Percentiles rank a stretch among this genome's conserved stretches.
phyloP scores from a whole-genome alignment of 768 basidiomycete genomes.

The Exidia glandulosa region DNA sequence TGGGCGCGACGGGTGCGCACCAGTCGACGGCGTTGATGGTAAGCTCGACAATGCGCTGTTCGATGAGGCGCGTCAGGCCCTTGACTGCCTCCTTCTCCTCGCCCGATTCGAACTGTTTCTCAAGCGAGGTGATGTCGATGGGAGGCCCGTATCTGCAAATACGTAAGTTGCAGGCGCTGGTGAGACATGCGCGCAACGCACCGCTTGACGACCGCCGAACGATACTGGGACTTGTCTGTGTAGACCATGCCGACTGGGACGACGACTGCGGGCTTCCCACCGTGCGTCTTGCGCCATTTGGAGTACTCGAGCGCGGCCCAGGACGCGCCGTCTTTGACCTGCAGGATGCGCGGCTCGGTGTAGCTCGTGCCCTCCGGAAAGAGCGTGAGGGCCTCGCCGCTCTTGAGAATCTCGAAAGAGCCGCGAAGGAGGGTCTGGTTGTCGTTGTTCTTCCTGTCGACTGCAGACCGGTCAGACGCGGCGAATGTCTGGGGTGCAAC shows the following conservation, averaged over 20 bases:
- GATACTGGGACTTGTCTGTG: constrained; percentile 91
- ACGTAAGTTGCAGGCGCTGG: background rate
- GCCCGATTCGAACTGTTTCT: constrained; percentile 63
- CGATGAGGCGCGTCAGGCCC: constrained; percentile 65
- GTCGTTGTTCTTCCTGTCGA: constrained; percentile 21
- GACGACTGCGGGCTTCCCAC: constrained; percentile 46
- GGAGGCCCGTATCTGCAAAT: constrained; percentile 70
- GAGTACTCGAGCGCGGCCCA: constrained; percentile 93
- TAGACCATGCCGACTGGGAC: constrained; percentile 87
- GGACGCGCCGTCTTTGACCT: constrained; percentile 69
- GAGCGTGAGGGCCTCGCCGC: background rate
- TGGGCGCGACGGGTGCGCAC: constrained; percentile 25
- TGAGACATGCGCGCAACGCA: constrained; percentile 24
- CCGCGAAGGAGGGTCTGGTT: constrained; percentile 31
- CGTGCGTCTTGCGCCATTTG: constrained; percentile 58
- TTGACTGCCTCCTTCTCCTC: constrained; percentile 75
- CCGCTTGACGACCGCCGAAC: constrained; percentile 76
- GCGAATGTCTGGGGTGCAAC: too few species aligned
- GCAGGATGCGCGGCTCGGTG: constrained; percentile 29
- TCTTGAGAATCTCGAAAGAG: constrained; percentile 25
- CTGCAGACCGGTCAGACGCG: too few species aligned
- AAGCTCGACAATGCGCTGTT: constrained; percentile 54
- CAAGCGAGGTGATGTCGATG: constrained; percentile 63
- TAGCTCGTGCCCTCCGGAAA: constrained; percentile 23
- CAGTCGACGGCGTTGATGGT: constrained; percentile 94